These are phyloP conservation scores for Suillus weaverae DNA, from an alignment of 768 basidiomycete genomes.

Conservation along the genomic window DNA sequence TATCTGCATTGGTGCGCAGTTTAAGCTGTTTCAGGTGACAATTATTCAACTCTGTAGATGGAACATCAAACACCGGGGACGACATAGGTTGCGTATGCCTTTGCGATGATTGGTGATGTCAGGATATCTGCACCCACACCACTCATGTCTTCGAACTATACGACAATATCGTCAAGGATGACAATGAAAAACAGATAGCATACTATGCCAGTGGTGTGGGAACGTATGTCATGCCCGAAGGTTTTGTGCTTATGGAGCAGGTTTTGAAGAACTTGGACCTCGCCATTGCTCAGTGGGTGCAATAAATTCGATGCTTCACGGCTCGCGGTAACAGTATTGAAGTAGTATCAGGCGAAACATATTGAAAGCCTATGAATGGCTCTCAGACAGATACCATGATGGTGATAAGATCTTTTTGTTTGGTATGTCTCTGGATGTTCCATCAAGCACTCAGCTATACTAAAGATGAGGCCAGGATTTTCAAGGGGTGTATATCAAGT, in stretches of 20 bases:
- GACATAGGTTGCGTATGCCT: not conserved
- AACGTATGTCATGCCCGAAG: constrained; percentile 30
- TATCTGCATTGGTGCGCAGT: not conserved
- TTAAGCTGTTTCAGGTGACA: not conserved
- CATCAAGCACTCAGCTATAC: not conserved
- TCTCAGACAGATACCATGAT: not conserved
- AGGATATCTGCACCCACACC: constrained; percentile 27
- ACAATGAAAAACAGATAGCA: constrained; percentile 27
- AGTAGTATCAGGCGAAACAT: not conserved
- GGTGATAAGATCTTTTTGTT: constrained; percentile 7
- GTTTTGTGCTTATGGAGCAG: constrained; percentile 22
- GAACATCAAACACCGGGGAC: not conserved
- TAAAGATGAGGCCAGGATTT: constrained; percentile 1
- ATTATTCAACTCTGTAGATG: not conserved
- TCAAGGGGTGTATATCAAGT: constrained; percentile 6
- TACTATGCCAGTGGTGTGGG: constrained; percentile 43
- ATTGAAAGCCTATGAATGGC: not conserved
- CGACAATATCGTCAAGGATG: constrained; percentile 23
- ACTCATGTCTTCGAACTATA: constrained; percentile 41
- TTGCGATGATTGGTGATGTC: not conserved
- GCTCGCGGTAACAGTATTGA: not conserved
- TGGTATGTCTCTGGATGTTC: not conserved
- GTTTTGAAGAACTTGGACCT: constrained; percentile 33
- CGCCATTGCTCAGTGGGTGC: constrained; percentile 38
- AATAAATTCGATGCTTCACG: not conserved